Base-by-base conservation (phyloP, 495 filamentous ascomycete genomes). In the Annulohypoxylon moriforme region DNA sequence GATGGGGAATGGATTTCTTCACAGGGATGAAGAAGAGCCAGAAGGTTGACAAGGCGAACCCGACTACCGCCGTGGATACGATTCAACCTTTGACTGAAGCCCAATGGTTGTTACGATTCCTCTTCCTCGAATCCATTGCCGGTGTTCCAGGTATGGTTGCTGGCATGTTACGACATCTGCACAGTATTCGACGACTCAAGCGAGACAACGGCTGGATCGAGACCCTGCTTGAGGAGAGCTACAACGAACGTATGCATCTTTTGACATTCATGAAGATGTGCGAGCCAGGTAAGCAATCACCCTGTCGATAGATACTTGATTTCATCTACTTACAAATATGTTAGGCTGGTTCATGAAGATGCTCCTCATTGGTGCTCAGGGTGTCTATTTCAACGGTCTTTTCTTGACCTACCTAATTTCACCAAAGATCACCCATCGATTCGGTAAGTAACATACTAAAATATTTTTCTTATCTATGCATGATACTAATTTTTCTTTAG, bases 131-230 rank as follows among this genome's bases (percentile, higher is more conserved):
- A 79, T 94, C 91, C 57, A 92, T 99, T 31, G 96, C 96, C 9
- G 96, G 91, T 18, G 96, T 99, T 0, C 96, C 96, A 0, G 96
- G 96, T 0, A 98, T 98, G 94, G 96, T 98, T 4, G 96, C 90
- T 0, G 96, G 94, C 8, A 97, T 97, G 91, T 81, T 98, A 11
- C 85, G 96, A 18, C 96, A 99, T 80, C 82, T 99, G 6, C 88
- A 91, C 75, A 93, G 90, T 69, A 81, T 99, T 64, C 85, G 96
- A 47, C 85, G 89, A 6, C 89, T 99, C 83, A 94, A 93, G 82
- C 81, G 96, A 33, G 96, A 99, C 78, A 97, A 98, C 71, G 96
- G 96, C 77, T 98, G 96, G 95, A 98, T 99, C 70, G 95, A 98
- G 78, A 98, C 93, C 0, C 85, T 98, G 0, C 86, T 98, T 2